phyloP scores from a whole-genome alignment of 2,329 filamentous ascomycete species.

The Neoscytalidium dimidiatum region DNA sequence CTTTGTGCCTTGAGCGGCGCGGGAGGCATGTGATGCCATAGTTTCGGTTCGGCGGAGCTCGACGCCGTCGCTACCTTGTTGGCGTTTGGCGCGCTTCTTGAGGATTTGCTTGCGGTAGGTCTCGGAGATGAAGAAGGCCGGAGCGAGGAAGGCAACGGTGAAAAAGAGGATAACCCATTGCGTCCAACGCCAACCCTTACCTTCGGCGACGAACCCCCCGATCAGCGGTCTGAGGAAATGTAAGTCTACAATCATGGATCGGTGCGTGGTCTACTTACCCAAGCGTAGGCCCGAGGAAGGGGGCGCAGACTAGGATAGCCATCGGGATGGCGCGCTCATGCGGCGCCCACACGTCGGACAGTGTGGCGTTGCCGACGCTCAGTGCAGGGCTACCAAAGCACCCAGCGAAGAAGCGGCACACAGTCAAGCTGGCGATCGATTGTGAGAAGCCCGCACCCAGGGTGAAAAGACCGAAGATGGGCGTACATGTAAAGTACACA shows the following conservation, averaged over 20 bases:
- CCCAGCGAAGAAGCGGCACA: constrained; percentile 60
- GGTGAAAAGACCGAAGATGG: constrained; percentile 58
- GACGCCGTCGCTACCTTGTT: constrained; percentile 30
- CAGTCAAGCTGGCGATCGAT: constrained; percentile 68
- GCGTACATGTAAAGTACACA: constrained; percentile 69
- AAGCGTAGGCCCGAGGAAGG: constrained; percentile 38
- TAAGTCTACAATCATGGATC: neutral
- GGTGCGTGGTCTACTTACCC: constrained; percentile 28
- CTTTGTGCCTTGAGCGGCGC: constrained; percentile 26
- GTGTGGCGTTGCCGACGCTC: constrained; percentile 41
- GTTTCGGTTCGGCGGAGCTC: constrained; percentile 17
- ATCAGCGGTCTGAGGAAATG: constrained; percentile 34
- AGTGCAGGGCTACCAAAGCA: constrained; percentile 33
- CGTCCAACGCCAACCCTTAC: constrained; percentile 41
- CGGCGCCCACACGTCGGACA: constrained; percentile 38
- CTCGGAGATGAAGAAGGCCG: constrained; percentile 48
- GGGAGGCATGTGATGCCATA: constrained; percentile 21
- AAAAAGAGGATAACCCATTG: constrained; percentile 45
- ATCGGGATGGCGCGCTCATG: constrained; percentile 33
- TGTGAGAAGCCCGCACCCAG: constrained; percentile 52
- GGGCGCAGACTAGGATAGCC: constrained; percentile 35
- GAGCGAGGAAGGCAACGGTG: constrained; percentile 34
- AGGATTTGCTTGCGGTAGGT: constrained; percentile 56
- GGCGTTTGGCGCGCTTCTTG: constrained; percentile 28
- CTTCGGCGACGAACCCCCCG: constrained; percentile 41